phyloP scores from a whole-genome alignment of 768 basidiomycete genomes.

The Podaxis rugospora region DNA sequence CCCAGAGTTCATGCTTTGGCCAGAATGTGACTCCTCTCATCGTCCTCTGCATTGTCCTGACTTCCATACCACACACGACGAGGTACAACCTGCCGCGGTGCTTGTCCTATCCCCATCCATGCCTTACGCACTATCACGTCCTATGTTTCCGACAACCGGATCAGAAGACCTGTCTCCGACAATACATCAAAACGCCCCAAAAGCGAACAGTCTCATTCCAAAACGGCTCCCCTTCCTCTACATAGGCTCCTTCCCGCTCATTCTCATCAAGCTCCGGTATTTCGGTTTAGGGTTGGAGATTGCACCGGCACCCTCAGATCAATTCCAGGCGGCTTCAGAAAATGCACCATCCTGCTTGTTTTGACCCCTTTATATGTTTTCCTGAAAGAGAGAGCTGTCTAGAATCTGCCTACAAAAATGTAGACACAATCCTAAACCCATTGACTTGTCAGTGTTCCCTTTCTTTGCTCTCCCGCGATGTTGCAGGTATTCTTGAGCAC shows the following conservation, averaged over 20 bases:
- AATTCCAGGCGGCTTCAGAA: not conserved
- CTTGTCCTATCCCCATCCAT: not conserved
- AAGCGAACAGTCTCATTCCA: too few relatives aligned
- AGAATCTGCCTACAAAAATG: not conserved
- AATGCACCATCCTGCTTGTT: not conserved
- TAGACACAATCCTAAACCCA: not conserved
- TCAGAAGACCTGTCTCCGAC: too few relatives aligned
- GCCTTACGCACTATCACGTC: not conserved
- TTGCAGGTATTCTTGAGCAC: constrained; percentile 2
- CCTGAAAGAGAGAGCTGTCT: not conserved
- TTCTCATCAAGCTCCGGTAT: not conserved
- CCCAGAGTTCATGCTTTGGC: too few relatives aligned
- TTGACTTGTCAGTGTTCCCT: too few relatives aligned
- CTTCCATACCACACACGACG: not conserved
- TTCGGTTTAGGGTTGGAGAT: not conserved
- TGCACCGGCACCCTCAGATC: not conserved
- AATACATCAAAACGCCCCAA: too few relatives aligned
- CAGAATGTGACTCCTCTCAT: not conserved
- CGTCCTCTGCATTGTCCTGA: not conserved
- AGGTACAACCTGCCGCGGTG: not conserved
- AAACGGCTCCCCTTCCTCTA: not conserved
- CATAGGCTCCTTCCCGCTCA: not conserved
- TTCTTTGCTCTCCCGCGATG: not conserved
- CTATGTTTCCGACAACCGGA: not conserved
- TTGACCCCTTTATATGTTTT: not conserved